Evolutionary conservation across 2,329 filamentous ascomycete genomes (phyloP).

Genomic region (Botrytis elliptica): DNA sequence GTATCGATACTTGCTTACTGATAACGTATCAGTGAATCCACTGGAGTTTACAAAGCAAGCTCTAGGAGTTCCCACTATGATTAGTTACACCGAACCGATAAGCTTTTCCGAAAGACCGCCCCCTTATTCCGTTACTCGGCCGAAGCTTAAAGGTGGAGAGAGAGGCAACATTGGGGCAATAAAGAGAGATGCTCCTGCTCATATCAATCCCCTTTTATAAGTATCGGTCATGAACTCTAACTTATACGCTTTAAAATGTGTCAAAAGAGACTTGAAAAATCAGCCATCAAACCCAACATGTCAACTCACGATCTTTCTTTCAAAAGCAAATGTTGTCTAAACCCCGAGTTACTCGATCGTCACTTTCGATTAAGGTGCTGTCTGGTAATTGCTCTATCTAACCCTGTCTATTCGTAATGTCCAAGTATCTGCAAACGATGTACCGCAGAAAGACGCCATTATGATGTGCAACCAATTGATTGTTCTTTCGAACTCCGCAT

Average conservation of each 20-base stretch:
- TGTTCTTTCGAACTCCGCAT: neutral
- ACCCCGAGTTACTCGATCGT: neutral
- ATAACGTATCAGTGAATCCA: constrained; percentile 9
- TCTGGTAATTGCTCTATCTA: neutral
- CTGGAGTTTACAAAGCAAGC: neutral
- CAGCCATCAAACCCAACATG: too few relatives aligned
- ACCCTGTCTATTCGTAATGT: neutral
- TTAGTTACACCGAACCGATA: neutral
- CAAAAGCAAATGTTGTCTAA: neutral
- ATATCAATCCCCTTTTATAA: neutral
- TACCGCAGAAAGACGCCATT: neutral
- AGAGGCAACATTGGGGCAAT: neutral
- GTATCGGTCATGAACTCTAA: neutral
- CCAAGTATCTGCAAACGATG: neutral
- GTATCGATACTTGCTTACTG: constrained; percentile 6
- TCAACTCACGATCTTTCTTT: neutral
- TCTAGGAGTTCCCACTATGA: neutral
- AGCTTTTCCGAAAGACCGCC: constrained; percentile 1
- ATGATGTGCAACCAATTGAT: neutral
- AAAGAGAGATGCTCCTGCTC: neutral
- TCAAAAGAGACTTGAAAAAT: neutral
- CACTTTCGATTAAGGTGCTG: neutral
- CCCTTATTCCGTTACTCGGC: neutral
- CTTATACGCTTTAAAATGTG: neutral
- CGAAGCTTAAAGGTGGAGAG: neutral